Percentiles rank a stretch among this genome's conserved stretches.
phyloP scores from a whole-genome alignment of 768 basidiomycete species.

The Serendipita sp. region DNA sequence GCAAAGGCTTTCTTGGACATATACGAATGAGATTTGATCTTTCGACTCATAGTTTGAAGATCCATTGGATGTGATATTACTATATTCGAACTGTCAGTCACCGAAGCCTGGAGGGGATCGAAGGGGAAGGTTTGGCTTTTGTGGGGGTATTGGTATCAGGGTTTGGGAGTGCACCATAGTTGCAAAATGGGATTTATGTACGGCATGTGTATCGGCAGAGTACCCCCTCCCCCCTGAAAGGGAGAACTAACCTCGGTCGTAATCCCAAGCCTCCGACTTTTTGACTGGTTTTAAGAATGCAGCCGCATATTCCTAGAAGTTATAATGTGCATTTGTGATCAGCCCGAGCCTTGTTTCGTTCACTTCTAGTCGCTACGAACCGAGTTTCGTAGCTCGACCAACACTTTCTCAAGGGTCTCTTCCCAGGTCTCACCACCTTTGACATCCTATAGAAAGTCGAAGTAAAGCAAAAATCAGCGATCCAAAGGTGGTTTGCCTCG shows the following conservation, averaged over 20 bases:
- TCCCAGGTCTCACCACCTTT: conserved; percentile 82
- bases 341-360: neutral
- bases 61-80: conserved; percentile 96
- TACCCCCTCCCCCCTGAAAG: neutral
- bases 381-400: conserved; percentile 60
- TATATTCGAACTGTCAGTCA: conserved; percentile 19
- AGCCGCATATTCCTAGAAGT: conserved; percentile 65
- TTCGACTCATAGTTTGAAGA: conserved; percentile 78
- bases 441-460: conserved; percentile 37
- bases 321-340: conserved; percentile 39
- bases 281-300: conserved; percentile 89
- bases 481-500: conserved; percentile 9
- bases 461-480: conserved; percentile 14
- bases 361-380: conserved; percentile 14
- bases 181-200: conserved; percentile 4
- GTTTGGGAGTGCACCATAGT: neutral
- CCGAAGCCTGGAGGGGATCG: neutral
- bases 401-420: conserved; percentile 79
- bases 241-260: conserved; percentile 59
- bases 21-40: conserved; percentile 82
- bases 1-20: conserved; percentile 89
- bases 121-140: neutral
- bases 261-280: conserved; percentile 80
- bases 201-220: neutral
- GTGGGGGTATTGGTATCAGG: neutral